Conservation (phyloP, 2,329 filamentous ascomycete species). For the Neocatenulostroma microsporum region DNA sequence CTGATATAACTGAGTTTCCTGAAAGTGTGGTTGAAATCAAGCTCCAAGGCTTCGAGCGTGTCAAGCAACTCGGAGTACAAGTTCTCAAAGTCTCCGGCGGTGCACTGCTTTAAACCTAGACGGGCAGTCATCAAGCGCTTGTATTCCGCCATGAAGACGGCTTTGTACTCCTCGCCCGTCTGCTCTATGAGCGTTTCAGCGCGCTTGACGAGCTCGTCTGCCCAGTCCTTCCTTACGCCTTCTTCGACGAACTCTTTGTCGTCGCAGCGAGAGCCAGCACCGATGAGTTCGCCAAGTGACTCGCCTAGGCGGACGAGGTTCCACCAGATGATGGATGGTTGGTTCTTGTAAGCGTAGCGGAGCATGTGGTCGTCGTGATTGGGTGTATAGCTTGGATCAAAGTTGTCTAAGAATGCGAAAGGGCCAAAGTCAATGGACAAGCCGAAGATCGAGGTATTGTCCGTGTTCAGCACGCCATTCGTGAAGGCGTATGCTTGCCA, state of each 20-base stretch:
- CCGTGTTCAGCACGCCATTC: conserved; percentile 95
- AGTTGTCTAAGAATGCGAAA: conserved; percentile 96
- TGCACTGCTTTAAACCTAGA: conserved; percentile 63
- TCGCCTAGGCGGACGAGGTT: conserved; percentile 90
- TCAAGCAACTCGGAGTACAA: conserved; percentile 79
- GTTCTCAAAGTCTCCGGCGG: conserved; percentile 67
- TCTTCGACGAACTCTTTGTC: conserved; percentile 60
- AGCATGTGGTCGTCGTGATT: conserved; percentile 90
- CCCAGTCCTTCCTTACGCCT: conserved; percentile 63
- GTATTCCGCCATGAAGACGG: conserved; percentile 82
- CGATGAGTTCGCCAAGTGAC: conserved; percentile 78
- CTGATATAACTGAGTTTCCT: conserved; percentile 62
- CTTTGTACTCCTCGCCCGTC: conserved; percentile 78
- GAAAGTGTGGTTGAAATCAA: conserved; percentile 96
- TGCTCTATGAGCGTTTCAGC: conserved; percentile 78
- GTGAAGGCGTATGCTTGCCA: conserved; percentile 99
- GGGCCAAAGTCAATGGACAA: conserved; percentile 91
- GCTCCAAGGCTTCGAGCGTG: conserved; percentile 67
- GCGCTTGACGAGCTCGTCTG: conserved; percentile 62
- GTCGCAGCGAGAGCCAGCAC: conserved; percentile 66
- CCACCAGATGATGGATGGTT: conserved; percentile 98
- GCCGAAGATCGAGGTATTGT: conserved; percentile 88
- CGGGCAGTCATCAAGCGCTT: conserved; percentile 73
- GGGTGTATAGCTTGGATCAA: conserved; percentile 88
- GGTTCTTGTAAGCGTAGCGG: conserved; percentile 86